Percentiles rank a stretch among this genome's conserved stretches.
Evolutionary conservation across 75 land plant species (phyloP).

Genomic region (Pinus taeda): DNA sequence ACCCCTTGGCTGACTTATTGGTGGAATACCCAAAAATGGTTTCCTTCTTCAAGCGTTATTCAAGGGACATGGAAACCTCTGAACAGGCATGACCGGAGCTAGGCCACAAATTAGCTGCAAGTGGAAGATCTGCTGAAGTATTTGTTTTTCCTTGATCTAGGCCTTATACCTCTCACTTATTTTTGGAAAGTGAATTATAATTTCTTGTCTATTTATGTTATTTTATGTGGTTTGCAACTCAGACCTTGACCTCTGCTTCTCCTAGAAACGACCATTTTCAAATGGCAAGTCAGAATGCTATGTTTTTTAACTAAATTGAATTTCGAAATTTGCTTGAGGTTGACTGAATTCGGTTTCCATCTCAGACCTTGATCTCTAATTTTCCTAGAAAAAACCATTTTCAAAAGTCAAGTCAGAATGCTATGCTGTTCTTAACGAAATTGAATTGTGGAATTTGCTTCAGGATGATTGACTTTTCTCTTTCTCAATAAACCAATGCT

Average conservation of each 20-base stretch:
- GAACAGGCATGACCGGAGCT: constrained; percentile 1
- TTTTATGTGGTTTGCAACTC: not conserved
- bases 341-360: not conserved
- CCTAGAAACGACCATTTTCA: not conserved
- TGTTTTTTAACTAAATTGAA: not conserved
- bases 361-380: not conserved
- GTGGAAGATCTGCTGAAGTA: not conserved
- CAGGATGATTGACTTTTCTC: not conserved
- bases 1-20: constrained; percentile 44
- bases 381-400: not conserved
- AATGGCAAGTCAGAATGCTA: not conserved
- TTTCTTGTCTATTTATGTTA: not conserved
- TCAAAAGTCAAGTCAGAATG: not conserved
- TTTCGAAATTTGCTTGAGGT: not conserved
- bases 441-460: not conserved
- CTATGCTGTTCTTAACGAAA: not conserved
- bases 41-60: constrained; percentile 26
- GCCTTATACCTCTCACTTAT: not conserved
- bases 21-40: constrained; percentile 49
- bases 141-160: not conserved
- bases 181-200: not conserved
- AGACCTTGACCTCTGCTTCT: not conserved
- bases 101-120: not conserved
- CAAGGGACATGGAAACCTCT: not conserved
- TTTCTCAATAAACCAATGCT: not conserved